Base-by-base conservation (phyloP, 345 rosid species). In the Linum tenue region DNA sequence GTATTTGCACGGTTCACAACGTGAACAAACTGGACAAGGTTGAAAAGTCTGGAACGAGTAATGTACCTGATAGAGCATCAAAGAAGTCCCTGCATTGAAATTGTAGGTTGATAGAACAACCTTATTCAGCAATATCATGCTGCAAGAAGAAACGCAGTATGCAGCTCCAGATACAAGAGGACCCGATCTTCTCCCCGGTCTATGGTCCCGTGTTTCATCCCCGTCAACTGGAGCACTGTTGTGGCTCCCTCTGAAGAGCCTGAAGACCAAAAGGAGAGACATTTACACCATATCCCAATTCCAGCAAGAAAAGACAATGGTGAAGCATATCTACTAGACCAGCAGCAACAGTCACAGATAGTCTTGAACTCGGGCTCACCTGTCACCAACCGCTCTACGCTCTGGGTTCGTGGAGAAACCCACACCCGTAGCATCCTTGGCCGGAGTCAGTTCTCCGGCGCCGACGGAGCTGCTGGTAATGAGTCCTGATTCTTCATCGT, bases 11-110 rank as follows among this genome's bases (percentile, higher is more conserved):
- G 7, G 37, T 2, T 58, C 37, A 22, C 7, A 58, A 3, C 22
- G 11, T 6, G 36, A 37, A 66, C 14, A 5, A 62, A 41, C 59
- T 63, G 40, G 44, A 63, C 15, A 41, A 38, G 53, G 60, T 38
- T 17, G 15, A n/a, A 57, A 56, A 63, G 42, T 11, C 36, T 22
- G 7, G 12, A 37, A 2, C 50, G 11, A 35, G 42, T 35, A 39
- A 63, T 81, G 37, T 83, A 92, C 98, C 79, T 92, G 98, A 83
- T 90, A 92, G 37, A 92, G 73, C 97, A 92, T 85, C 69, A 92
- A 71, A 17, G 96, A 87, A 69, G 87, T 77, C 67, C 85, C 95
- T 0, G 97, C 98, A 39, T 78, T 79, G 63, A 92, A 92, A 59
- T 90, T 77, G 61, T 80, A 92, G 74, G 78, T 76, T 7, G 97